Percentiles rank a stretch among this genome's conserved stretches.
Evolutionary conservation across 768 basidiomycete genomes (phyloP).

Genomic region (Boletus rex-veris): DNA sequence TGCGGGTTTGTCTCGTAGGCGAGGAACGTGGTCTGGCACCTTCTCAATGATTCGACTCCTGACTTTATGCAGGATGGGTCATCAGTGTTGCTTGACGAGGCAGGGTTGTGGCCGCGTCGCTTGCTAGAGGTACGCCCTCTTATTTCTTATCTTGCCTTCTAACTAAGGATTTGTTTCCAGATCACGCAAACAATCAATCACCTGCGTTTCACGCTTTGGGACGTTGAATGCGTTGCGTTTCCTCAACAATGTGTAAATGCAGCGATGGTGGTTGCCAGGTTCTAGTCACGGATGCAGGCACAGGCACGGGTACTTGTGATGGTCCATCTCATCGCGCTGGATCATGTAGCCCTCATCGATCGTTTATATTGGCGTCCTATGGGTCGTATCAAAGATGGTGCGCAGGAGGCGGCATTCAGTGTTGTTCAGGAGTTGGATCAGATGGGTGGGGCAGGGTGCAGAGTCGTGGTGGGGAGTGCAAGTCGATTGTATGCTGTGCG

Average conservation of each 20-base stretch:
- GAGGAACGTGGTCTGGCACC: constrained; percentile 11
- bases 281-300: not conserved
- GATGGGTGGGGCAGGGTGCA: constrained; percentile 2
- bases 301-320: constrained; percentile 8
- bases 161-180: constrained; percentile 22
- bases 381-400: constrained; percentile 17
- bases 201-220: constrained; percentile 43
- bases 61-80: constrained; percentile 5
- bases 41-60: constrained; percentile 14
- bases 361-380: constrained; percentile 12
- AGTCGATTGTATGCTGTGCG: constrained; percentile 20
- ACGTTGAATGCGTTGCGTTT: constrained; percentile 44
- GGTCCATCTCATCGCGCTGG: constrained; percentile 19
- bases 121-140: constrained; percentile 21
- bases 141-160: no score
- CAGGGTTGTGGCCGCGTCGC: constrained; percentile 12
- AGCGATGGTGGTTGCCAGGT: constrained; percentile 1
- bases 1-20: not conserved
- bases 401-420: constrained; percentile 11
- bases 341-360: constrained; percentile 18
- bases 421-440: constrained; percentile 16
- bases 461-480: not conserved
- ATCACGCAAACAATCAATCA: constrained; percentile 38
- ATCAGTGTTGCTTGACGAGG: constrained; percentile 34
- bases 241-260: constrained; percentile 39